phyloP scores from a whole-genome alignment of 2,329 filamentous ascomycete genomes.

The Sporothrix pallida region DNA sequence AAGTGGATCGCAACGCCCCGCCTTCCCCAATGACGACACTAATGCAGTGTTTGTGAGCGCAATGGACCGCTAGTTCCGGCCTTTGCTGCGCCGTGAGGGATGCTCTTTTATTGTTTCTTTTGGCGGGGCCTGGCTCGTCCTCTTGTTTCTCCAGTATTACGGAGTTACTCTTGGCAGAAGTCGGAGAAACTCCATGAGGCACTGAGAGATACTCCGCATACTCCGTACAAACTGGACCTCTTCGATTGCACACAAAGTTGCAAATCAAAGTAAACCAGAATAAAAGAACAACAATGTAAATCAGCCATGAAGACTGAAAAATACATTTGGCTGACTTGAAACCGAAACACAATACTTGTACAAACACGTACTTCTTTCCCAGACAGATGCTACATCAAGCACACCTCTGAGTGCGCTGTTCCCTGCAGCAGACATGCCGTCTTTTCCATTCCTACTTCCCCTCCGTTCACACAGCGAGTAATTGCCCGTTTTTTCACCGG shows the following conservation, averaged over 20 bases:
- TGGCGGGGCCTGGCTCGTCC: neutral
- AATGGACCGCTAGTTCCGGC: conserved; percentile 15
- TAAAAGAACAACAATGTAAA: neutral
- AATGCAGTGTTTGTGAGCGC: conserved; percentile 15
- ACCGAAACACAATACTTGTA: neutral
- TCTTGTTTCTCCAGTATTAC: conserved; percentile 1
- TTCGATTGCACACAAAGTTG: neutral
- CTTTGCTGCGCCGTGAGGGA: neutral
- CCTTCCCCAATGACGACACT: conserved; percentile 16
- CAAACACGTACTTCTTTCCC: neutral
- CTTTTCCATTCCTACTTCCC: neutral
- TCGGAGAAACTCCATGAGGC: conserved; percentile 18
- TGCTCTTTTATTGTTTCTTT: neutral
- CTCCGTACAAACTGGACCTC: neutral
- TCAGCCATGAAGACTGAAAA: too few relatives aligned
- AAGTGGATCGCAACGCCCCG: conserved; percentile 10
- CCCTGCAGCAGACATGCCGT: conserved; percentile 2
- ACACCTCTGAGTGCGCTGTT: neutral
- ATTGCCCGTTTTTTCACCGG: neutral
- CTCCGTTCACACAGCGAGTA: neutral
- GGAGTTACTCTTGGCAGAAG: conserved; percentile 8
- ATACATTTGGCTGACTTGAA: too few relatives aligned
- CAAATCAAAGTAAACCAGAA: neutral
- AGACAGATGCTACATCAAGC: conserved; percentile 1
- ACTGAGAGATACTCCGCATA: conserved; percentile 12